Evolutionary conservation across 106 monocot species (phyloP), one percentile per base, ranked within the genome.

Genomic region (Allium cepa): DNA sequence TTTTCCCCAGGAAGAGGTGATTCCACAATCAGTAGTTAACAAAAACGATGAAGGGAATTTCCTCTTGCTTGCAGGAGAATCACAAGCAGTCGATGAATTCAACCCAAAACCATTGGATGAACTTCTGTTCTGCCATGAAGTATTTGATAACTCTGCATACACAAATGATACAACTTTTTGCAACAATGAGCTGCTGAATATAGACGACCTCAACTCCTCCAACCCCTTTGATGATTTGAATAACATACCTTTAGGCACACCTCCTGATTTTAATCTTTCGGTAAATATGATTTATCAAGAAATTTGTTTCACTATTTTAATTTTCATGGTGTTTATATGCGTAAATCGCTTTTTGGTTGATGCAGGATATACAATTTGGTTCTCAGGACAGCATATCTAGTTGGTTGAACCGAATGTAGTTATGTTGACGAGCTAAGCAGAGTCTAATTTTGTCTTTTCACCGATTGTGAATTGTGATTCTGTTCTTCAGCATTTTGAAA

Each of bases 331-430:
- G 36, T 5, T 36, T 36, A 36, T 5, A 5, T 36, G 36, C 36
- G 5, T 36, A 36, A 36, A 36, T 36, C 36, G 1, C 4, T 36
- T 36, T 36, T 5, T 36, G 36, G 36, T 36, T 26, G 46, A 53
- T 63, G 48, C 85, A 89, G 88, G 85, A 89, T 74, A 70, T 89
- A 75, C 88, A 89, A 61, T 89, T 89, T 75, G 77, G 84, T 61
- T 89, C 88, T 46, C 85, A 89, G 67, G 88, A 89, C 11, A 88
- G 88, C 64, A 71, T 84, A 12, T 69, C 67, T 36, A 82, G 77
- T 69, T 89, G 82, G 85, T 65, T 89, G 49, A 85, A 82, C 49
- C 68, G 79, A 71, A 64, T 89, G 11, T 85, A 86, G 63, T 66
- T 15, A 11, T 22, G 22, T 22, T 22, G 22, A 28, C 49, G 22